phyloP scores from a whole-genome alignment of 2,329 filamentous ascomycete species.

The Rhynchosporium secalis region DNA sequence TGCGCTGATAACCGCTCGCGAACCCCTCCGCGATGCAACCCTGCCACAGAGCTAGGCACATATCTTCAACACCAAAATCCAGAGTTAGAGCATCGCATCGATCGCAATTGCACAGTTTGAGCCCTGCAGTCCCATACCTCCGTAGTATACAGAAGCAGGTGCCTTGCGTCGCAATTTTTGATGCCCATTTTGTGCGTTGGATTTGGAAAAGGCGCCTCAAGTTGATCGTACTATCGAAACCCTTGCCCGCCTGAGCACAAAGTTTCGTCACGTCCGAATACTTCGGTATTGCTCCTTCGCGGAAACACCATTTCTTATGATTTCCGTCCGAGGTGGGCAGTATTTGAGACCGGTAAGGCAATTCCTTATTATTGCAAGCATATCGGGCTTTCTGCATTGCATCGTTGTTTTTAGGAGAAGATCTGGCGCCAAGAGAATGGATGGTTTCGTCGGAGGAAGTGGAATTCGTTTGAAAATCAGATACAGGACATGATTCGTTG shows the following conservation, averaged over 20 bases:
- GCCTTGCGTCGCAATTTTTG: not conserved
- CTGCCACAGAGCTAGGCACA: not conserved
- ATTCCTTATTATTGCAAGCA: not conserved
- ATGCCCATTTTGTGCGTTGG: constrained; percentile 5
- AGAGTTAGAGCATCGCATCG: not conserved
- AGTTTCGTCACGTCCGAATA: not conserved
- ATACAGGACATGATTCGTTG: not conserved
- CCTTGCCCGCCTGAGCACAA: not conserved
- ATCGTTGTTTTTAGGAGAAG: not conserved
- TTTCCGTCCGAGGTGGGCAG: not conserved
- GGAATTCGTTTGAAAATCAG: not conserved
- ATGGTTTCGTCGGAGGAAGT: not conserved
- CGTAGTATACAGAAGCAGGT: not conserved
- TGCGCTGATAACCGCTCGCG: not conserved
- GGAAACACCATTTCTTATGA: constrained; percentile 1
- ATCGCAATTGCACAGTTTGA: constrained; percentile 1
- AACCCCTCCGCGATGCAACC: not conserved
- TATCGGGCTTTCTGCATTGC: not conserved
- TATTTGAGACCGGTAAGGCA: not conserved
- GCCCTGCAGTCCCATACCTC: not conserved
- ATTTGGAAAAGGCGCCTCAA: not conserved
- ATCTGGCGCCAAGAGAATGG: not conserved
- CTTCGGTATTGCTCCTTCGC: not conserved
- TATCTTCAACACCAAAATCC: not conserved
- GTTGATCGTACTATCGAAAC: not conserved